Evolutionary conservation across 2,329 filamentous ascomycete species (phyloP).

Genomic region (Aspergillus sp.): DNA sequence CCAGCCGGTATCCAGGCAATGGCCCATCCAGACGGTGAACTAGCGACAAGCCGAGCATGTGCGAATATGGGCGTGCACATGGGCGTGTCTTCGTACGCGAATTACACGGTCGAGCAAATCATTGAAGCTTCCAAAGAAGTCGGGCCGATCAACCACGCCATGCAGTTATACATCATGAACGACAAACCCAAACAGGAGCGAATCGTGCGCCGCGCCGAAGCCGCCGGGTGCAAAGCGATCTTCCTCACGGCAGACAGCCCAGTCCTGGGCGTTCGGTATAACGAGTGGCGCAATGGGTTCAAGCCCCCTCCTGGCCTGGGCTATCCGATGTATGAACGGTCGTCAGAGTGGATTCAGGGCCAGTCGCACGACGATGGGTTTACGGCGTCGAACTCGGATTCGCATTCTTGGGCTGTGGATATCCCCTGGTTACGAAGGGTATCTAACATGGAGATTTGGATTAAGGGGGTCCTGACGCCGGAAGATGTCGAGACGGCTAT

Average conservation of each 20-base stretch:
- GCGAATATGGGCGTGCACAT: slow-evolving; percentile 28
- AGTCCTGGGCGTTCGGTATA: slow-evolving; percentile 51
- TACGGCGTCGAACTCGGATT: neutral
- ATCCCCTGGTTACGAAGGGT: neutral
- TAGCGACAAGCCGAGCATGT: neutral
- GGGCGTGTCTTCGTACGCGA: slow-evolving; percentile 52
- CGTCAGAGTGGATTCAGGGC: neutral
- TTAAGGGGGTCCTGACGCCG: neutral
- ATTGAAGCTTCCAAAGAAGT: slow-evolving; percentile 27
- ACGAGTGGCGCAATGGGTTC: slow-evolving; percentile 47
- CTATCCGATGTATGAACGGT: slow-evolving; percentile 28
- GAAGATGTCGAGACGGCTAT: slow-evolving; percentile 39
- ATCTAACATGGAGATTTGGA: neutral
- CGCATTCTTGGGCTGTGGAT: neutral
- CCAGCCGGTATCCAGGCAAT: too few relatives aligned
- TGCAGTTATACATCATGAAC: slow-evolving; percentile 29
- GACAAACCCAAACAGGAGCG: slow-evolving; percentile 25
- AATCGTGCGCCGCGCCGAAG: slow-evolving; percentile 30
- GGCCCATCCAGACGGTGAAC: too few relatives aligned
- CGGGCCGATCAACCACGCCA: slow-evolving; percentile 21
- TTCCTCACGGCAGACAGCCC: slow-evolving; percentile 58
- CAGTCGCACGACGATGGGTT: neutral
- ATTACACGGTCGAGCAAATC: slow-evolving; percentile 49
- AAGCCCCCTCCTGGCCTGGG: slow-evolving; percentile 42
- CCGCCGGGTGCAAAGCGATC: slow-evolving; percentile 48